Conservation (phyloP, 225 moss, liverwort and hornwort species). For the Lunularia cruciata region DNA sequence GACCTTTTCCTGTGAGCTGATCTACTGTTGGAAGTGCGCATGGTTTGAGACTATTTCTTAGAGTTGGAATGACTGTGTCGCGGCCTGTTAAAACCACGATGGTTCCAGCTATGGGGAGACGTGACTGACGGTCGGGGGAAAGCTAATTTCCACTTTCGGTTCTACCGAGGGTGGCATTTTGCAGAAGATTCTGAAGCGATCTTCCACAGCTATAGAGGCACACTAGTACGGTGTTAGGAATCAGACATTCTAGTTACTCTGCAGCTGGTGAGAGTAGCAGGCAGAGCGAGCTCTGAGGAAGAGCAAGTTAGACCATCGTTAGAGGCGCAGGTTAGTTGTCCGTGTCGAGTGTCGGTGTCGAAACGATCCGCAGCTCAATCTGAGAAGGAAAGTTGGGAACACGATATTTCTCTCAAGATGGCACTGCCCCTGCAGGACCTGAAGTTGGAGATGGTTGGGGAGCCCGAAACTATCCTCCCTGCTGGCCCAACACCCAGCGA, state of each 20-base stretch:
- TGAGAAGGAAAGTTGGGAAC: no score
- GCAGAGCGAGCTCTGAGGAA: slow-evolving; percentile 1
- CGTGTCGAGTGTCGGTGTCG: neutral
- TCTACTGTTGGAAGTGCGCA: neutral
- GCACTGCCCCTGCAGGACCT: neutral
- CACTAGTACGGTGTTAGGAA: neutral
- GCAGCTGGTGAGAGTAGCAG: neutral
- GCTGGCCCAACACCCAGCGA: slow-evolving; percentile 11
- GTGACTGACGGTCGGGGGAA: neutral
- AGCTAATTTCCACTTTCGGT: neutral
- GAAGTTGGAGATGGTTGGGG: slow-evolving; percentile 20
- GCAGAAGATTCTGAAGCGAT: neutral
- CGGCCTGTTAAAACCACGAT: neutral
- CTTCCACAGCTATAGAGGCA: no score
- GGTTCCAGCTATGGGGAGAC: neutral
- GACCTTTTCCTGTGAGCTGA: neutral
- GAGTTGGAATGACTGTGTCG: slow-evolving; percentile 1
- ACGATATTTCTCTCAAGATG: neutral
- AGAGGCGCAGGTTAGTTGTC: neutral
- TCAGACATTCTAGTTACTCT: neutral
- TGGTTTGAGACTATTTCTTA: neutral
- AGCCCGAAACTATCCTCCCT: slow-evolving; percentile 9
- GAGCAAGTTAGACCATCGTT: no score
- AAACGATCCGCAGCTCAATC: neutral
- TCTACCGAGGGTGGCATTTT: neutral